These are phyloP conservation scores for Coemansia sp. DNA, from an alignment of 192 early-diverging fungal species.

Conservation along the genomic window DNA sequence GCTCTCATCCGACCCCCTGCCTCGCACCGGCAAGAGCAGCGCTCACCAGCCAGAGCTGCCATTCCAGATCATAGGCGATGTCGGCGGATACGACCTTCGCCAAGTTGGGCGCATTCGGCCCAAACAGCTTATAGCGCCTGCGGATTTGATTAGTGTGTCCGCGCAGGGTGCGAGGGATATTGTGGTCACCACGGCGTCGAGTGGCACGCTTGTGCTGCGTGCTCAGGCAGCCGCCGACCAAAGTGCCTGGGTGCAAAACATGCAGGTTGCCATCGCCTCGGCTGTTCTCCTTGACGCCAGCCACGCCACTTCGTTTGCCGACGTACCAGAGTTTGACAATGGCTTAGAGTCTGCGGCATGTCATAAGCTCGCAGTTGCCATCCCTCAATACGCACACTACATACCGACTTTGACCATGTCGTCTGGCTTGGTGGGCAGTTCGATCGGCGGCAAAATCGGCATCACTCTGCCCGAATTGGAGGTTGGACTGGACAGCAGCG, in stretches of 20 bases:
- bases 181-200: slow-evolving; percentile 12
- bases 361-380: neutral
- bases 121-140: slow-evolving; percentile 23
- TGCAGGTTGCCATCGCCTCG: slow-evolving; percentile 5
- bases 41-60: neutral
- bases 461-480: neutral
- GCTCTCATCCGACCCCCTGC: slow-evolving; percentile 15
- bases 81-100: slow-evolving; percentile 15
- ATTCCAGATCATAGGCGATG: slow-evolving; percentile 24
- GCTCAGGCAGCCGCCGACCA: slow-evolving; percentile 26
- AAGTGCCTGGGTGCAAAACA: slow-evolving; percentile 18
- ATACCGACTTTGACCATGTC: slow-evolving; percentile 3
- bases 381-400: neutral
- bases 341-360: neutral
- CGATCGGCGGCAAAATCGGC: neutral
- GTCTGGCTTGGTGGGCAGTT: neutral
- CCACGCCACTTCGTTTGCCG: neutral
- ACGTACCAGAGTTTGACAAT: neutral
- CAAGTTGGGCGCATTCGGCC: neutral
- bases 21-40: slow-evolving; percentile 1
- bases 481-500: neutral
- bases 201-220: slow-evolving; percentile 28
- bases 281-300: neutral
- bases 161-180: slow-evolving; percentile 37
- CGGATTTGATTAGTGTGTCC: slow-evolving; percentile 16